Conservation (phyloP, 1,284 basidiomycete species). For the Sporisorium graminicola region DNA sequence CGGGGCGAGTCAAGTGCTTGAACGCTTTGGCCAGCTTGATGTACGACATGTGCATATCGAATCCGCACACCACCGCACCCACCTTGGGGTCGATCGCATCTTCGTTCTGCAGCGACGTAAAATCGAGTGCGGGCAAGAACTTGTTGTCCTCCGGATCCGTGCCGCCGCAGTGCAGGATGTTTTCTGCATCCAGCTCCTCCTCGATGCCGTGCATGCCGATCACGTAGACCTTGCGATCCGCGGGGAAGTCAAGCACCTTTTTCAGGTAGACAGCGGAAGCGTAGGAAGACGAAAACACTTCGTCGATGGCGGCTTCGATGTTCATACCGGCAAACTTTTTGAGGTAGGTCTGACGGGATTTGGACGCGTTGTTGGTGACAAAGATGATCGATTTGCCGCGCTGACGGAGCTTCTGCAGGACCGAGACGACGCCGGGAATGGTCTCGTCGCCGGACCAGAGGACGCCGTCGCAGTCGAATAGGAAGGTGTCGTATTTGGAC, state of each 20-base stretch:
- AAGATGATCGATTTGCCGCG: conserved; percentile 89
- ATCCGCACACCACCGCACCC: conserved; percentile 89
- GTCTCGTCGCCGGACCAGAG: conserved; percentile 81
- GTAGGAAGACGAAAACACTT: conserved; percentile 95
- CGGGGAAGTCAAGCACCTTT: conserved; percentile 86
- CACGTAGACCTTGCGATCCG: conserved; percentile 94
- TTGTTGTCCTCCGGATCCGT: conserved; percentile 86
- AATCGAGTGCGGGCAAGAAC: conserved; percentile 79
- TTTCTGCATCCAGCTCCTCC: conserved; percentile 88
- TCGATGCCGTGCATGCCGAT: conserved; percentile 93
- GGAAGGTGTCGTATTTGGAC: conserved; percentile 64
- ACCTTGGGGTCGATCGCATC: conserved; percentile 80
- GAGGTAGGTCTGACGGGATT: conserved; percentile 87
- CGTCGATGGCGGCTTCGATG: conserved; percentile 82
- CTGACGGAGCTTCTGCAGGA: conserved; percentile 63
- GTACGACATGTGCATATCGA: conserved; percentile 74
- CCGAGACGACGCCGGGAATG: conserved; percentile 70
- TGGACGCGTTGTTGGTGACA: conserved; percentile 98
- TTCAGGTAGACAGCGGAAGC: conserved; percentile 93
- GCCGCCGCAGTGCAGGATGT: conserved; percentile 84
- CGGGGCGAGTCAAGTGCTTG: conserved; percentile 78
- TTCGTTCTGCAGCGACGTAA: conserved; percentile 73
- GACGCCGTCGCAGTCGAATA: conserved; percentile 88
- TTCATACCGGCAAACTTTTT: conserved; percentile 90
- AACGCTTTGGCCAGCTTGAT: conserved; percentile 93